A percentile compares a stretch with the other conserved stretches of the same genome.
Conservation (phyloP, 169 alveolate genomes). For the Plasmodium chabaudi region DNA sequence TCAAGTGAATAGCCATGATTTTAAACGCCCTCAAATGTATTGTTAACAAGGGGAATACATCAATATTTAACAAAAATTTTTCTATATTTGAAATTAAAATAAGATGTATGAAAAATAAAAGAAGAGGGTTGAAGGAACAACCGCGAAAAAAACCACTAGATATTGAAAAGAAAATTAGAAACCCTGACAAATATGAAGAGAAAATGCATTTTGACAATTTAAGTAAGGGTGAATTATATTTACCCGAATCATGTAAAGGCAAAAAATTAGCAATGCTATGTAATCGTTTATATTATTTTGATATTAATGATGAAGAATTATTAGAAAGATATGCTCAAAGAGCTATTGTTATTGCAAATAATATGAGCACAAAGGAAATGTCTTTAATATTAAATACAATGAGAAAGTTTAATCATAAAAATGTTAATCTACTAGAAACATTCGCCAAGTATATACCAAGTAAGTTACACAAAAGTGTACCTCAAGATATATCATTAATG, state of each 20-base stretch:
- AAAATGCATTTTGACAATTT: slow-evolving; percentile 73
- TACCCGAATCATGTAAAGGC: slow-evolving; percentile 71
- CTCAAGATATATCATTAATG: slow-evolving; percentile 70
- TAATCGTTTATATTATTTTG: slow-evolving; percentile 68
- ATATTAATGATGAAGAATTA: slow-evolving; percentile 72
- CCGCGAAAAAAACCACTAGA: slow-evolving; percentile 71
- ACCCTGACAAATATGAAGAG: slow-evolving; percentile 71
- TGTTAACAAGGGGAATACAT: neutral
- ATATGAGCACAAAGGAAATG: slow-evolving; percentile 68
- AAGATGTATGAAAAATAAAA: slow-evolving; percentile 65
- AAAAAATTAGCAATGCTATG: slow-evolving; percentile 72
- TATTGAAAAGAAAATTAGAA: slow-evolving; percentile 68
- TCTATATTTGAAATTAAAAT: slow-evolving; percentile 32
- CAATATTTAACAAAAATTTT: neutral
- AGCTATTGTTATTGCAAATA: slow-evolving; percentile 65
- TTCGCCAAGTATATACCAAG: slow-evolving; percentile 74
- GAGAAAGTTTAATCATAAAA: slow-evolving; percentile 65
- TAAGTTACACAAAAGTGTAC: slow-evolving; percentile 70
- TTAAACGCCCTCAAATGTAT: slow-evolving; percentile 2
- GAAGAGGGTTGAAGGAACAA: slow-evolving; percentile 76
- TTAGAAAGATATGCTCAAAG: slow-evolving; percentile 74
- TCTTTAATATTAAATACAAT: slow-evolving; percentile 70
- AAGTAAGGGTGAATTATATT: slow-evolving; percentile 63
- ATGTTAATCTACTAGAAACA: slow-evolving; percentile 54
- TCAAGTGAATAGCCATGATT: slow-evolving; percentile 14